Percentiles rank a stretch among this genome's conserved stretches.
These are phyloP conservation scores for Volvox carteri DNA, from an alignment of 163 green algal genomes.

Conservation along the genomic window DNA sequence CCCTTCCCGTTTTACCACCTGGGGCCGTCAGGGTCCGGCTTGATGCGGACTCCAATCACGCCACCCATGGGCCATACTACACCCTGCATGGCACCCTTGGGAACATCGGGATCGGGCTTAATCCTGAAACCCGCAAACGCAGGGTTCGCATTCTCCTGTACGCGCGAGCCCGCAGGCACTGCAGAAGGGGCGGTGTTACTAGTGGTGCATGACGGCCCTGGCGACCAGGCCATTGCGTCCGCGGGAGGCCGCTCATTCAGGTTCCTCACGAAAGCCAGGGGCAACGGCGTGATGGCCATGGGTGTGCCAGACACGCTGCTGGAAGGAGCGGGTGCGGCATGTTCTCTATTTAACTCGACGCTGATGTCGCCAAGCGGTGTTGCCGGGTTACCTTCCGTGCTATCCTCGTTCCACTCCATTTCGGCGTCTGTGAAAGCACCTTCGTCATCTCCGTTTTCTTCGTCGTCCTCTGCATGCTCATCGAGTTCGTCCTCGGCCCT, in stretches of 20 bases:
- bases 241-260: background rate
- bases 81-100: background rate
- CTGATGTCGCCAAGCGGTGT: background rate
- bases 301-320: conserved; percentile 6
- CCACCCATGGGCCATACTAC: background rate
- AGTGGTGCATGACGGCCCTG: background rate
- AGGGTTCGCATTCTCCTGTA: background rate
- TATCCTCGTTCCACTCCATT: background rate
- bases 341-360: background rate
- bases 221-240: conserved; percentile 51
- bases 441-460: background rate
- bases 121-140: conserved; percentile 19
- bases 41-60: conserved; percentile 17
- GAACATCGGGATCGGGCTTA: conserved; percentile 45
- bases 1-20: too few relatives aligned
- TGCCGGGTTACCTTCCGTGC: background rate
- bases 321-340: background rate
- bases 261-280: background rate
- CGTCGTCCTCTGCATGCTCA: background rate
- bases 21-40: conserved; percentile 28
- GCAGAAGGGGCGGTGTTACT: background rate
- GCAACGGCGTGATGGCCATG: conserved; percentile 34
- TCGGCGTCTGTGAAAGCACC: background rate
- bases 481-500: background rate
- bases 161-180: background rate